Evolutionary conservation across 352 stramenopile genomes (phyloP).

Genomic region (Halophytophthora batemanensis): DNA sequence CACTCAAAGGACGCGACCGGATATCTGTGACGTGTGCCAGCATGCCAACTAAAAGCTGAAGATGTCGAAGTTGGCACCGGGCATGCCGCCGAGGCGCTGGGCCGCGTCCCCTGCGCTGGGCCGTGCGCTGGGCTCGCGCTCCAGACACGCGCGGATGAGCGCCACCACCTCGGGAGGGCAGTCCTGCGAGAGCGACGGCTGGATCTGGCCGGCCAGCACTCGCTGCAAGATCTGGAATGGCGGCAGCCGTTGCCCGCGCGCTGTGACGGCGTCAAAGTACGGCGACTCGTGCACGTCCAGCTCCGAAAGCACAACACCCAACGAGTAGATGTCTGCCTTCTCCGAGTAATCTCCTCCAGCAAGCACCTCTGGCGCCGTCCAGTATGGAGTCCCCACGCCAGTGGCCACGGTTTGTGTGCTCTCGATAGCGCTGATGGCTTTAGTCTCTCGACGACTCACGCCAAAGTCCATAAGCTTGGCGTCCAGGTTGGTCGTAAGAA

Average conservation of each 20-base stretch:
- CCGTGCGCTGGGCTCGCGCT: constrained; percentile 21
- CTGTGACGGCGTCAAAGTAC: constrained; percentile 19
- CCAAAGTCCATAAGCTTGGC: constrained; percentile 47
- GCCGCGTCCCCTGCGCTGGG: constrained; percentile 25
- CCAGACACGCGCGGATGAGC: constrained; percentile 28
- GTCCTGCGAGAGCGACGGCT: constrained; percentile 19
- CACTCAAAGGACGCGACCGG: too few species aligned
- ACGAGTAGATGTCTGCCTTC: constrained; percentile 73
- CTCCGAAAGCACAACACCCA: constrained; percentile 60
- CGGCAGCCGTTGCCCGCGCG: constrained; percentile 10
- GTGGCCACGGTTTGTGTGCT: constrained; percentile 4
- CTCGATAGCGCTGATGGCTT: constrained; percentile 1
- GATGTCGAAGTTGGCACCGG: constrained; percentile 17
- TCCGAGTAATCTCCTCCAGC: constrained; percentile 35
- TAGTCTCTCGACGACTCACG: constrained; percentile 3
- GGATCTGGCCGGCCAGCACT: constrained; percentile 24
- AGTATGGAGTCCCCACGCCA: constrained; percentile 37
- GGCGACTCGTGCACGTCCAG: constrained; percentile 46
- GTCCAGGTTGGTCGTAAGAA: constrained; percentile 28
- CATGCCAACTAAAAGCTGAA: constrained; percentile 26
- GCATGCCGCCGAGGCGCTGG: constrained; percentile 15
- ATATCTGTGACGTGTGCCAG: neutral
- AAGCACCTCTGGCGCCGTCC: constrained; percentile 75
- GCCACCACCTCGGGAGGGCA: constrained; percentile 31
- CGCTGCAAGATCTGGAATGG: constrained; percentile 32